Base-by-base conservation (phyloP, 2,329 filamentous ascomycete genomes). In the Hymenoscyphus fructigenus region DNA sequence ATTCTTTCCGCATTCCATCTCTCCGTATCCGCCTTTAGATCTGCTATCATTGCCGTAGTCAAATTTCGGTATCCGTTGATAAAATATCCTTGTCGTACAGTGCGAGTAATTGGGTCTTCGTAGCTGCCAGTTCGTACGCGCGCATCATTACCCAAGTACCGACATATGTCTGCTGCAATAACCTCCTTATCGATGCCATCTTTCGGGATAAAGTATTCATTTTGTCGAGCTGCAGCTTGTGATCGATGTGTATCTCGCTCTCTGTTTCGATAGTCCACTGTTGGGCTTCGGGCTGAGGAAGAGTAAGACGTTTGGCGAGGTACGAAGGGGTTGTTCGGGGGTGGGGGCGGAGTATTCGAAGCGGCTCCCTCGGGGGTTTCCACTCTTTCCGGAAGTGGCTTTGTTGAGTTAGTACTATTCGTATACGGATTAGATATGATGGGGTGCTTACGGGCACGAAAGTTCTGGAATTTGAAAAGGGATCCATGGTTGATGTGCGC, bases 181-280 rank as follows among this genome's bases (percentile, higher is more conserved):
- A 59, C 57, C 10, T 44, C 28, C 26, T 9, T 20, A 44, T 59
- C 34, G 17, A 59, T 59, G n/a, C 57, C 57, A 44, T 59, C 34
- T 28, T 59, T 44, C 23, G 57, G 57, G 26, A 59, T 6, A 17
- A 59, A 59, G 20, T 59, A 59, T 41, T 59, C 57, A 15, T 59
- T 44, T 10, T 3, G 3, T 23, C 57, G 57, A 29, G 34, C 2
- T 44, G 36, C 9, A 17, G 10, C n/a, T 3, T 36, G 34, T 6
- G 7, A 26, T 23, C 58, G 32, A 12, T 50, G 44, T 12, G n/a
- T 23, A 50, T 50, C 44, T 23, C 44, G 44, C 14, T 50, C n/a
- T 50, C n/a, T n/a, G 14, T 23, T 23, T 50, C 44, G 44, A 50
- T 26, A 23, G 7, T 47, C 41, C 14, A 47, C 41, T 20, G 41